A percentile compares a stretch with the other conserved stretches of the same genome.
These are phyloP conservation scores for Hericium alpestre DNA, from an alignment of 768 basidiomycete species.

Conservation along the genomic window DNA sequence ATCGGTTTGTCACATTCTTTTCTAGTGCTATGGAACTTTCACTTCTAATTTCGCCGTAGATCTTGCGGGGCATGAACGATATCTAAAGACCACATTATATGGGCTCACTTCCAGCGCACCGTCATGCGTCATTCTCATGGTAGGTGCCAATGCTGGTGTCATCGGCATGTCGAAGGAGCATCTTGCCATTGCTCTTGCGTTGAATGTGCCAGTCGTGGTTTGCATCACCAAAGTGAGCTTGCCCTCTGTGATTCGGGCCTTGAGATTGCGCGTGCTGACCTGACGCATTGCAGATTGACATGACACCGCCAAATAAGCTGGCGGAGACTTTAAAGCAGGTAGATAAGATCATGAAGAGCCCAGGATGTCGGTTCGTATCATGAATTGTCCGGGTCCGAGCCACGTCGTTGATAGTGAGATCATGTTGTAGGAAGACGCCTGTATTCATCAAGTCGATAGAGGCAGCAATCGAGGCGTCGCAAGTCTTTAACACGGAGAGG, in stretches of 20 bases:
- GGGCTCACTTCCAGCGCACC: slow-evolving; percentile 92
- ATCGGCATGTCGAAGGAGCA: slow-evolving; percentile 96
- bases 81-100: slow-evolving; percentile 86
- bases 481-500: slow-evolving; percentile 66
- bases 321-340: slow-evolving; percentile 91
- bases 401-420: background rate
- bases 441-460: slow-evolving; percentile 80
- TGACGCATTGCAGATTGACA: slow-evolving; percentile 59
- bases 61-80: slow-evolving; percentile 91
- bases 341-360: slow-evolving; percentile 82
- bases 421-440: slow-evolving; percentile 51
- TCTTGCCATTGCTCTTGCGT: slow-evolving; percentile 84
- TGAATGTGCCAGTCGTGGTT: slow-evolving; percentile 87
- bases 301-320: slow-evolving; percentile 89
- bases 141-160: slow-evolving; percentile 88
- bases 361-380: slow-evolving; percentile 69
- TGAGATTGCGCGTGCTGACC: background rate
- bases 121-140: slow-evolving; percentile 84
- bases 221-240: slow-evolving; percentile 79
- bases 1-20: slow-evolving; percentile 43
- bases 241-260: background rate
- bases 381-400: background rate
- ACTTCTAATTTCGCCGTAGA: slow-evolving; percentile 33
- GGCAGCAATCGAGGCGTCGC: slow-evolving; percentile 68
- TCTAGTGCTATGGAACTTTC: background rate